Evolutionary conservation across 768 basidiomycete species (phyloP).

Genomic region (Rhizopogon roseolus): DNA sequence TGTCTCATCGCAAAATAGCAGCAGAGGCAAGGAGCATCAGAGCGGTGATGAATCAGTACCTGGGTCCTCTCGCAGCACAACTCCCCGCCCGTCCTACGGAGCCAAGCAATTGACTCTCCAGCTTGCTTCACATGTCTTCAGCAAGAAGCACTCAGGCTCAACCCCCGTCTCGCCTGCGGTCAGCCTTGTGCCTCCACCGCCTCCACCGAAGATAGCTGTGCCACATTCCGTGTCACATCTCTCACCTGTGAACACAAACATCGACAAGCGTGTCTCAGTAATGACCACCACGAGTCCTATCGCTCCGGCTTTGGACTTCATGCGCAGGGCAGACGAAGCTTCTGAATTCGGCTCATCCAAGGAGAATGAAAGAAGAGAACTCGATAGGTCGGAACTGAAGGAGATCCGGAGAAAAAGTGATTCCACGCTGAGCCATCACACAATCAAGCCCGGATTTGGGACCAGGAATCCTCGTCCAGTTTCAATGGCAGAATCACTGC

Average conservation of each 20-base stretch:
- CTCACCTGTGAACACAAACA: conserved; percentile 13
- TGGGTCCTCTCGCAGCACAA: conserved; percentile 6
- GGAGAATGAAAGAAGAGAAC: conserved; percentile 25
- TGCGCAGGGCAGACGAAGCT: conserved; percentile 36
- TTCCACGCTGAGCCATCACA: conserved; percentile 74
- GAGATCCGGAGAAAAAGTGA: conserved; percentile 81
- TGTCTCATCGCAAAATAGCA: conserved; percentile 10
- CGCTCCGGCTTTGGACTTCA: conserved; percentile 52
- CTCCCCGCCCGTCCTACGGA: conserved; percentile 18
- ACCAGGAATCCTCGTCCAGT: conserved; percentile 62
- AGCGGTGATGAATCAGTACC: conserved; percentile 11
- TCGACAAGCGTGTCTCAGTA: conserved; percentile 43
- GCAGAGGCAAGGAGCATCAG: conserved; percentile 14
- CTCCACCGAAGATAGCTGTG: conserved; percentile 32
- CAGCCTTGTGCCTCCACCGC: conserved; percentile 24
- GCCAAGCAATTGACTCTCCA: conserved; percentile 34
- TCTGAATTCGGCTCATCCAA: conserved; percentile 14
- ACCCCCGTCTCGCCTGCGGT: conserved; percentile 28
- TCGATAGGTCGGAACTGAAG: conserved; percentile 41
- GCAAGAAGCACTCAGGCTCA: conserved; percentile 26
- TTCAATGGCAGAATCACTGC: conserved; percentile 73
- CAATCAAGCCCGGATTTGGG: conserved; percentile 53
- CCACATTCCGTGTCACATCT: conserved; percentile 21
- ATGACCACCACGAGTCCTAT: conserved; percentile 52
- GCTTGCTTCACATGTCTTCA: conserved; percentile 45